Conservation (phyloP, 129 eudicot genomes). For the Helichrysum umbraculigerum region DNA sequence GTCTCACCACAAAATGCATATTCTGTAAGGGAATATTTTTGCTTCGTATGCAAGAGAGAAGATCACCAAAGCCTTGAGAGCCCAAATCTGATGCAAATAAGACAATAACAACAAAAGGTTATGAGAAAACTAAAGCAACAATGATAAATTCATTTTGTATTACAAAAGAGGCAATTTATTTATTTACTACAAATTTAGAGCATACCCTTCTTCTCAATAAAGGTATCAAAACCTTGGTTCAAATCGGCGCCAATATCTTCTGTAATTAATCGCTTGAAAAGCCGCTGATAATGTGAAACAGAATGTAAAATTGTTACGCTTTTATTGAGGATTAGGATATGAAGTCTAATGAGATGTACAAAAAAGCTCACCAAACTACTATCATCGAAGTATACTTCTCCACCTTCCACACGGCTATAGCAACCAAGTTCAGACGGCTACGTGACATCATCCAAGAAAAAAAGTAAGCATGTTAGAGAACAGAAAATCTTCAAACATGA, state of each 20-base stretch:
- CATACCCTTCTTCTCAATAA: slow-evolving; percentile 76
- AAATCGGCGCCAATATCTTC: slow-evolving; percentile 95
- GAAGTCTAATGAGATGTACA: background rate
- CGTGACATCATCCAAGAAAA: slow-evolving; percentile 24
- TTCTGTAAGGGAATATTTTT: slow-evolving; percentile 82
- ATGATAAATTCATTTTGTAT: background rate
- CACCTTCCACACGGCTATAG: slow-evolving; percentile 95
- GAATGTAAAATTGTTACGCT: slow-evolving; percentile 14
- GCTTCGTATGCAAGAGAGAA: slow-evolving; percentile 74
- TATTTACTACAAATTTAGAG: slow-evolving; percentile 5
- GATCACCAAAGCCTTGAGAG: slow-evolving; percentile 93
- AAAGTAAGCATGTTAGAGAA: slow-evolving; percentile 24
- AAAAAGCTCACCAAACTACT: slow-evolving; percentile 85
- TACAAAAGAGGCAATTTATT: background rate
- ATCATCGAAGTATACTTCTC: slow-evolving; percentile 92
- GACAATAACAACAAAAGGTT: slow-evolving; percentile 14
- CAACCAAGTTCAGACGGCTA: slow-evolving; percentile 98
- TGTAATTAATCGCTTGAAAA: slow-evolving; percentile 88
- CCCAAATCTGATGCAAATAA: slow-evolving; percentile 69
- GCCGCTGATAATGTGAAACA: slow-evolving; percentile 55
- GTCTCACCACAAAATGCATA: slow-evolving; percentile 95
- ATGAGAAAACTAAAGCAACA: background rate
- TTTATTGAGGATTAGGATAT: background rate
- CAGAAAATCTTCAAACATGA: background rate
- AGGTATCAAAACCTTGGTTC: slow-evolving; percentile 95